Percentiles rank a stretch among this genome's conserved stretches.
Conservation (phyloP, 1,139 yeast genomes). For the Geotrichum australiense region DNA sequence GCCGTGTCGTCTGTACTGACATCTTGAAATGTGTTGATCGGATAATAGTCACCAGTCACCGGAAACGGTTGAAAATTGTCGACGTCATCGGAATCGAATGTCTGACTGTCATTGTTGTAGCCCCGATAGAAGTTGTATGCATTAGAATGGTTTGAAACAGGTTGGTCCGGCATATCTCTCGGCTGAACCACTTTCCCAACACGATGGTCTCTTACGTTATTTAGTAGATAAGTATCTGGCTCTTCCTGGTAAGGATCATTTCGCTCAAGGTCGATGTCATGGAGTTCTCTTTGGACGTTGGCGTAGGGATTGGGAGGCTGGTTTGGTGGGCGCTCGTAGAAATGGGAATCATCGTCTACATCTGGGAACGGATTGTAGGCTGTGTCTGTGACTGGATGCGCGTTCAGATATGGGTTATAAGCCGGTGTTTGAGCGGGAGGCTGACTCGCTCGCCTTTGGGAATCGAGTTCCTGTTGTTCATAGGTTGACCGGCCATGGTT, state of each 20-base stretch:
- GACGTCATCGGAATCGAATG: slow-evolving; percentile 10
- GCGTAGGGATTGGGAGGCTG: slow-evolving; percentile 1
- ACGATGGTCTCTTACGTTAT: not conserved
- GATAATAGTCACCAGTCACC: slow-evolving; percentile 36
- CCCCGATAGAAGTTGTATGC: slow-evolving; percentile 13
- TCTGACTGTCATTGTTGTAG: slow-evolving; percentile 8
- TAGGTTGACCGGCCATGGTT: not conserved
- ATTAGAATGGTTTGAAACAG: not conserved
- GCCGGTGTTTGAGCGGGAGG: not conserved
- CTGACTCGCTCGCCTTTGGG: not conserved
- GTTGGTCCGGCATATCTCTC: slow-evolving; percentile 1
- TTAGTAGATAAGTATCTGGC: slow-evolving; percentile 9
- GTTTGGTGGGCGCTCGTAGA: slow-evolving; percentile 3
- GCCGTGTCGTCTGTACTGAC: slow-evolving; percentile 22
- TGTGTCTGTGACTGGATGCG: not conserved
- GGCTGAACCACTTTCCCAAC: not conserved
- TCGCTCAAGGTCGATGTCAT: slow-evolving; percentile 6
- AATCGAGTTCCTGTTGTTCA: not conserved
- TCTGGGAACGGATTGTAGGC: slow-evolving; percentile 7
- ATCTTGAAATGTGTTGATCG: slow-evolving; percentile 34
- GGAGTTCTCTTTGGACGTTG: slow-evolving; percentile 2
- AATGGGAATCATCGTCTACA: slow-evolving; percentile 3
- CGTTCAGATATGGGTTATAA: not conserved
- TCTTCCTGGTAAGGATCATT: slow-evolving; percentile 8
- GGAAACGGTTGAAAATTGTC: slow-evolving; percentile 26